Conservation (phyloP, 1,284 basidiomycete species). For the Mrakiaceae sp. region DNA sequence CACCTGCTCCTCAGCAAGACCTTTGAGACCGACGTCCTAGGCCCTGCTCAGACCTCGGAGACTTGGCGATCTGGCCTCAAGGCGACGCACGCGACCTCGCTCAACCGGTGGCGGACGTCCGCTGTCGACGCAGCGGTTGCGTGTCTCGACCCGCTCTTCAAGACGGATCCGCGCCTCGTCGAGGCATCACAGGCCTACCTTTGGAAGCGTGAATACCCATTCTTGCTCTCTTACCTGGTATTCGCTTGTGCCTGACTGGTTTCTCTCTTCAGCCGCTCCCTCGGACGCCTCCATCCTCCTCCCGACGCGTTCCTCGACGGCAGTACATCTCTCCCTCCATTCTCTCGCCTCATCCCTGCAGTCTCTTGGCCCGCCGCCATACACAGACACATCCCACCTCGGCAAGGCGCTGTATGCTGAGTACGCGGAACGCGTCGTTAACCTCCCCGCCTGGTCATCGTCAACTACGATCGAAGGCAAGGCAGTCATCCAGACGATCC, state of each 20-base stretch:
- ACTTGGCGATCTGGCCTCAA: background rate
- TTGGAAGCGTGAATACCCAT: constrained; percentile 10
- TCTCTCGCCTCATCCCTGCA: constrained; percentile 25
- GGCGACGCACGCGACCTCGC: constrained; percentile 2
- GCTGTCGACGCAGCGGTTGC: background rate
- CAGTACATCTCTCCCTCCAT: constrained; percentile 25
- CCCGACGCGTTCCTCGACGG: constrained; percentile 24
- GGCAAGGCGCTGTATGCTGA: background rate
- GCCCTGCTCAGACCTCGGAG: background rate
- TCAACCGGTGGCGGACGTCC: background rate
- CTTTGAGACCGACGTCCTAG: constrained; percentile 24
- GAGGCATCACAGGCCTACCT: constrained; percentile 2
- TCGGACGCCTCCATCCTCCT: constrained; percentile 15
- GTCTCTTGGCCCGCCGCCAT: constrained; percentile 27
- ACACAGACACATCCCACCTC: constrained; percentile 14
- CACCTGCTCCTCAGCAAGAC: constrained; percentile 25
- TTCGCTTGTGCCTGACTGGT: no score
- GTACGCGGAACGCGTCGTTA: background rate
- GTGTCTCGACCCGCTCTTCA: background rate
- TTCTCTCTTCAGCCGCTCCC: background rate
- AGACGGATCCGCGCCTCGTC: background rate
- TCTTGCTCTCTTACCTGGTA: background rate
- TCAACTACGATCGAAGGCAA: background rate
- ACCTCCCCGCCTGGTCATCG: background rate
- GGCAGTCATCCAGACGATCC: background rate